Evolutionary conservation across 2,329 filamentous ascomycete species (phyloP), one percentile per base, ranked within the genome.

Genomic region (Ophiosphaerella narmari): DNA sequence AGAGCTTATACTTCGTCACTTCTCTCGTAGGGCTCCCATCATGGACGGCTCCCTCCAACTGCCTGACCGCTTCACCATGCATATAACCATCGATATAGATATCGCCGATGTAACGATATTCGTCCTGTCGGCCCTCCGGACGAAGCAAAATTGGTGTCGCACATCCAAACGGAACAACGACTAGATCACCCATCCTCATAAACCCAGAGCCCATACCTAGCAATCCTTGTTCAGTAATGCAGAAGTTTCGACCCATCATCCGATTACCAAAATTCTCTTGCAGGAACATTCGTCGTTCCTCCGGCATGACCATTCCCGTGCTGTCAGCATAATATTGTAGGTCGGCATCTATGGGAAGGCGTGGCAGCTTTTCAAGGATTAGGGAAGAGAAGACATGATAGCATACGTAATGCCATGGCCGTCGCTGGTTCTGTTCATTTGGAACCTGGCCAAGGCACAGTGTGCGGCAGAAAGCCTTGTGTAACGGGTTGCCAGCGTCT

Each of bases 161-260:
- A 45, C 72, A 75, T 1, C 73, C 74, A 1, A 73, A 50, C 0
- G 73, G 71, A 1, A 75, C 67, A 7, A 67, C 62, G 5, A 75
- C 54, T 0, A 71, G 38, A 41, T 75, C 73, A 2, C 54, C 61
- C 4, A 38, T 18, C 2, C 39, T 44, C 63, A 74, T 67, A 35
- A 65, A 68, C 0, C 68, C 69, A 0, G 71, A 64, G 0, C 73
- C 72, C 45, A 75, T 56, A 1, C 71, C 69, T 43, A 75, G 48
- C 9, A 51, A 51, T 2, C 62, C 63, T 0, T 52, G 24, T 5
- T 59, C 32, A 1, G 59, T 61, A 18, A 57, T 43, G 21, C 53
- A 65, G 29, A 63, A 61, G 23, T 54, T 60, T 2, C 61, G 57
- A n/a, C 59, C 57, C 52, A 60, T 60, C 59, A 64, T 62, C 5